Evolutionary conservation across 176 grass and related monocot genomes (phyloP).

Genomic region (Olyra latifolia): DNA sequence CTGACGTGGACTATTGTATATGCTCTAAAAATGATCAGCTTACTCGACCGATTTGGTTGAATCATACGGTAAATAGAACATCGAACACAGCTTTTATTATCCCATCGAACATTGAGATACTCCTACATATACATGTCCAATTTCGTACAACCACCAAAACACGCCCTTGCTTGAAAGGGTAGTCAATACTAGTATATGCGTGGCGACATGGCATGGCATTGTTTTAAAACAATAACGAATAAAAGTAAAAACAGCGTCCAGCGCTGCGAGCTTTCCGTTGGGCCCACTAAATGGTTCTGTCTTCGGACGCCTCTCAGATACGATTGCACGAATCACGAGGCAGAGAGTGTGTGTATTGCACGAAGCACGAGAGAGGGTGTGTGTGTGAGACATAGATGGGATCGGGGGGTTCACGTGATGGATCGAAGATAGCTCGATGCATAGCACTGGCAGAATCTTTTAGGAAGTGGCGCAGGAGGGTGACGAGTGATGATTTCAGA

Average conservation of each 20-base stretch:
- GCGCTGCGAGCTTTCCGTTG: background rate
- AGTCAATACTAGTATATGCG: no score
- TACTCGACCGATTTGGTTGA: no score
- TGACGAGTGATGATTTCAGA: conserved; percentile 31
- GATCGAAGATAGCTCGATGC: background rate
- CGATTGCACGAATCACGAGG: conserved; percentile 1
- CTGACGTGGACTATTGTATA: no score
- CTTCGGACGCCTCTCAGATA: conserved; percentile 7
- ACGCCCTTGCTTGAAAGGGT: no score
- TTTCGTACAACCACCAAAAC: no score
- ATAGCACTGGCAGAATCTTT: background rate
- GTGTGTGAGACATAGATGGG: background rate
- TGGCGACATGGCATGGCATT: background rate
- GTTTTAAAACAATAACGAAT: no score
- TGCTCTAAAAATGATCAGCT: no score
- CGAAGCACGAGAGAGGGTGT: background rate
- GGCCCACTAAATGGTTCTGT: background rate
- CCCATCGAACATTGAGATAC: no score
- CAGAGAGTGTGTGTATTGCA: conserved; percentile 6
- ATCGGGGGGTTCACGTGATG: conserved; percentile 35
- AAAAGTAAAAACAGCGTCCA: background rate
- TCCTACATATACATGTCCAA: no score
- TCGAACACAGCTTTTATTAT: no score
- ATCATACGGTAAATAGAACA: no score
- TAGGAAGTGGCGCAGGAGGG: background rate